Conservation (phyloP, 257 asterid species). For the Penstemon barbatus region DNA sequence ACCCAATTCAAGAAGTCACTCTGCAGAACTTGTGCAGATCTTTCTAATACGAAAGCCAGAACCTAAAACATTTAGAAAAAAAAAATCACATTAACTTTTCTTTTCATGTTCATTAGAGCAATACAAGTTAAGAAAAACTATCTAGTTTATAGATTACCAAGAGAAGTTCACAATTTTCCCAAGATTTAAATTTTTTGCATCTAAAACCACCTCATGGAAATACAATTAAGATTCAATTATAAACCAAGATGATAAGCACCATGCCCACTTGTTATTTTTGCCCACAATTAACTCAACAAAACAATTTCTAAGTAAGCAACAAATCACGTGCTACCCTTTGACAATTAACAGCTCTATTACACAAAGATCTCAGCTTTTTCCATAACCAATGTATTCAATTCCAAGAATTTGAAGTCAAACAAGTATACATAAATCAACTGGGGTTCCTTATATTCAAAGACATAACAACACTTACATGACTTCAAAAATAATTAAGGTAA, state of each 20-base stretch:
- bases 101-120: background rate
- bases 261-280: constrained; percentile 20
- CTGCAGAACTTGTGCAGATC: constrained; percentile 25
- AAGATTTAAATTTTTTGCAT: background rate
- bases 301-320: background rate
- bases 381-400: background rate
- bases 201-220: background rate
- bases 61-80: background rate
- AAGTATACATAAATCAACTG: constrained; percentile 17
- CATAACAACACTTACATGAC: background rate
- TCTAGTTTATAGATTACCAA: constrained; percentile 3
- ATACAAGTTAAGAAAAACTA: background rate
- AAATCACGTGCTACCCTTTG: background rate
- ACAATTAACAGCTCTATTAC: no score
- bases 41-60: background rate
- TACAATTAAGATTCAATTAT: background rate
- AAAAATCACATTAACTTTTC: background rate
- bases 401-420: constrained; percentile 25
- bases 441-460: constrained; percentile 36
- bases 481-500: constrained; percentile 13
- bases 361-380: no score
- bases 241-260: background rate
- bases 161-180: background rate
- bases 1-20: constrained; percentile 26
- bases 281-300: background rate